Evolutionary conservation across 2,329 filamentous ascomycete species (phyloP).

Genomic region (Alternaria sp.): DNA sequence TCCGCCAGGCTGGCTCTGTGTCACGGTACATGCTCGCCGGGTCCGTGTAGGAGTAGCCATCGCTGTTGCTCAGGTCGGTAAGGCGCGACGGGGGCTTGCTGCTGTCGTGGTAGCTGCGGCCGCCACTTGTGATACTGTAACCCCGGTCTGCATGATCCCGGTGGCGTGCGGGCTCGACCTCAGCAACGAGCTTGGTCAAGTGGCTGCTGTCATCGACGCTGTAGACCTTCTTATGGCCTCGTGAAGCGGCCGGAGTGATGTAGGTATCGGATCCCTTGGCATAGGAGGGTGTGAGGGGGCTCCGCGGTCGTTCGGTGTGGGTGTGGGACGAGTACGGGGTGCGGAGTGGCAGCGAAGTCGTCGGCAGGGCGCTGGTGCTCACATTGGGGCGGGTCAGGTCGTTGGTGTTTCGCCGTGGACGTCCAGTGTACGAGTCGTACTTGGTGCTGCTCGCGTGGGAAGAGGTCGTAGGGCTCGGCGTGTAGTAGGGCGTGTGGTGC

Average conservation of each 20-base stretch:
- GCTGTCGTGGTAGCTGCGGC: conserved; percentile 36
- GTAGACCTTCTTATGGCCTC: conserved; percentile 56
- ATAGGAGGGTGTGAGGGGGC: conserved; percentile 49
- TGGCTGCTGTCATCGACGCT: conserved; percentile 55
- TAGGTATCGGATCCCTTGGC: conserved; percentile 46
- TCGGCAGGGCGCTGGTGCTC: conserved; percentile 36
- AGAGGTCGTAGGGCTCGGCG: conserved; percentile 33
- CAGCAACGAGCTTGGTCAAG: conserved; percentile 45
- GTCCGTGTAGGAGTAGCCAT: conserved; percentile 58
- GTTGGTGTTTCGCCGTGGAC: conserved; percentile 55
- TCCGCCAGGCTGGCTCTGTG: conserved; percentile 57
- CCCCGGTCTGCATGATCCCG: conserved; percentile 29
- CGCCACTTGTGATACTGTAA: conserved; percentile 39
- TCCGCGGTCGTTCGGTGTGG: conserved; percentile 46
- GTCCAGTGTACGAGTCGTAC: conserved; percentile 54
- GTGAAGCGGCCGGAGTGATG: conserved; percentile 43
- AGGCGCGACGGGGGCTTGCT: conserved; percentile 34
- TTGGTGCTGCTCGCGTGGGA: conserved; percentile 39
- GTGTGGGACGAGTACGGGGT: conserved; percentile 31
- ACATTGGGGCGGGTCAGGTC: conserved; percentile 45
- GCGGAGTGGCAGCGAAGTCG: conserved; percentile 40
- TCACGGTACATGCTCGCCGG: conserved; percentile 58
- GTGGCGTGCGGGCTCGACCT: conserved; percentile 43
- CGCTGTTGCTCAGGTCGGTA: conserved; percentile 51
- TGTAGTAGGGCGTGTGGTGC: conserved; percentile 32